phyloP scores from a whole-genome alignment of 768 basidiomycete genomes.

The Lentinula sp. region DNA sequence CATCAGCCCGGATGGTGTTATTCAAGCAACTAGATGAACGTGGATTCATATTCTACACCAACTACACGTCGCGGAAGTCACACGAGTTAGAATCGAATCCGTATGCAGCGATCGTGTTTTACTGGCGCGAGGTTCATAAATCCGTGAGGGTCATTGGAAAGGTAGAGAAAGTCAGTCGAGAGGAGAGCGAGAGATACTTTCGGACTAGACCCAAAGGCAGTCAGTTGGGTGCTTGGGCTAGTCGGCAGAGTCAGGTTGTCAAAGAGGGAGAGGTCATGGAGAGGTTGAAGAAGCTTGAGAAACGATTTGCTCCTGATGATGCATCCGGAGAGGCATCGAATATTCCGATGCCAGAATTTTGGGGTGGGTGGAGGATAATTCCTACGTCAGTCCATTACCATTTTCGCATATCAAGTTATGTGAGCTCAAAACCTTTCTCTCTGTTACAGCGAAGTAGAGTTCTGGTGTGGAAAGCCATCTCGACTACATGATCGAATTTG shows the following conservation, averaged over 20 bases:
- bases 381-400: conserved; percentile 53
- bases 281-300: conserved; percentile 52
- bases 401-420: conserved; percentile 15
- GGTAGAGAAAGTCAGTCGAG: conserved; percentile 68
- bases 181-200: conserved; percentile 84
- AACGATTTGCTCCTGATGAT: conserved; percentile 36
- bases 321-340: conserved; percentile 25
- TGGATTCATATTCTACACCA: conserved; percentile 97
- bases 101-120: conserved; percentile 78
- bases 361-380: conserved; percentile 96
- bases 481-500: conserved; percentile 87
- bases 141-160: conserved; percentile 81
- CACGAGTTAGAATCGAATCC: conserved; percentile 73
- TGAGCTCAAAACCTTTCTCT: background rate
- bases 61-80: conserved; percentile 93
- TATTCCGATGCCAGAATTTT: conserved; percentile 81
- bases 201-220: conserved; percentile 76
- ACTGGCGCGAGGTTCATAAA: conserved; percentile 83
- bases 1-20: conserved; percentile 85
- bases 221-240: conserved; percentile 90
- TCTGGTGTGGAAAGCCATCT: conserved; percentile 96
- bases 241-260: conserved; percentile 79
- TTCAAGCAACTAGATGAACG: conserved; percentile 84
- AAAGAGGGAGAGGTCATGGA: conserved; percentile 63
- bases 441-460: conserved; percentile 78